phyloP scores from a whole-genome alignment of 202 grass and related monocot species.

The Setaria italica region DNA sequence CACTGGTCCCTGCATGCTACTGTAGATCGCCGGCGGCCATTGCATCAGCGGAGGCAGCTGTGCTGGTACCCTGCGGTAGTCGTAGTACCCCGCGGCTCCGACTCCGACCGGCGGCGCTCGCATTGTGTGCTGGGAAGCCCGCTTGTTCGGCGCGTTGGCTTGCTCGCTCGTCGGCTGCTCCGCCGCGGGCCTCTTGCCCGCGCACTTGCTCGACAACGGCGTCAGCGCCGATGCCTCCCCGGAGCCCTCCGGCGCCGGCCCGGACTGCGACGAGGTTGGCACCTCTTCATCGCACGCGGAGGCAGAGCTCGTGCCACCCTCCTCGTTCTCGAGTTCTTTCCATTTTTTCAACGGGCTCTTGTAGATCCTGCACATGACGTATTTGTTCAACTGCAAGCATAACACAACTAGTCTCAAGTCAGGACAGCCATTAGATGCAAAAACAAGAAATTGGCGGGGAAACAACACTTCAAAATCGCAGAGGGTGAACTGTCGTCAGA shows the following conservation, averaged over 20 bases:
- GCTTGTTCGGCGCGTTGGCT: background rate
- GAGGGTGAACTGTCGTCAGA: background rate
- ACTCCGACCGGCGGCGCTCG: background rate
- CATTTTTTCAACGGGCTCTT: background rate
- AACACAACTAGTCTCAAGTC: background rate
- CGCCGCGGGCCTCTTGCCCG: slow-evolving; percentile 41
- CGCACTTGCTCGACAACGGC: background rate
- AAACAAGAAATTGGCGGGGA: background rate
- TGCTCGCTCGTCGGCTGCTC: background rate
- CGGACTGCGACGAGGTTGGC: background rate
- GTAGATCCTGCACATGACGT: slow-evolving; percentile 44
- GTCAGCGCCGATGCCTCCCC: background rate
- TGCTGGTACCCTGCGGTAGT: background rate
- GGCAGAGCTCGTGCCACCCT: background rate
- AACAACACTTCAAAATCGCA: background rate
- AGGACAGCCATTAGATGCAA: background rate
- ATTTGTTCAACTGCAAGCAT: slow-evolving; percentile 44
- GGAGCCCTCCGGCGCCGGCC: background rate
- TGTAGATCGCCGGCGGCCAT: background rate
- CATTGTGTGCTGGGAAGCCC: background rate
- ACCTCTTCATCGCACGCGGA: background rate
- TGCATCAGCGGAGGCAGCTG: background rate
- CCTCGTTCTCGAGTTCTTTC: background rate
- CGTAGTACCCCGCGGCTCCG: background rate
- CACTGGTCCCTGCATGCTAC: slow-evolving; percentile 19